Base-by-base conservation (phyloP, 257 asterid species). In the Catharanthus roseus region DNA sequence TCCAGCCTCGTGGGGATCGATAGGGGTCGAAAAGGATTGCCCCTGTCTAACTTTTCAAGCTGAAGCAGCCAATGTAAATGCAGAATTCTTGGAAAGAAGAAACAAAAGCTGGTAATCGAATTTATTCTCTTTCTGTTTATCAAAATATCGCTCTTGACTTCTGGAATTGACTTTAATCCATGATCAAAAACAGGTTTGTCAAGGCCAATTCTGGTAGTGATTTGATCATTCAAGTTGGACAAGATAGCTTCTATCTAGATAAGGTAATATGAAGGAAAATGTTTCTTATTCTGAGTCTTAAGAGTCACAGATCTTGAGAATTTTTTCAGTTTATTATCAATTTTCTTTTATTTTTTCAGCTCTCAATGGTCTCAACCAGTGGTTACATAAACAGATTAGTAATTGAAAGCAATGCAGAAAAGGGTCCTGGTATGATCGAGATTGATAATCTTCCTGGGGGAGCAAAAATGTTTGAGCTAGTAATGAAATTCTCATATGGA, bases 401-500 rank as follows among this genome's bases (percentile, higher is more conserved):
- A 41, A 47, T 58, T 33, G 70, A 67, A 55, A 74, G 57, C 39
- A 68, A 38, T 36, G 69, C 76, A 41, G n/a, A 26, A 45, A 38
- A n/a, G 66, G 63, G 29, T 60, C 53, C 63, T 39, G 64, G 58
- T 38, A 38, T 8, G n/a, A 31, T 77, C 68, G 55, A 64, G 69
- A 71, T 81, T 49, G 80, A 81, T 49, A 65, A 77, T 36, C 49
- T 77, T 38, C 85, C 85, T 0, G 76, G 76, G 54, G 82, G 78
- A 38, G 72, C 69, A 55, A 74, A 56, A 62, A 51, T 56, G 53
- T 81, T 81, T 71, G 78, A 81, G 62, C 71, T 74, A 21, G 74
- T 81, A 13, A 75, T 75, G 54, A 77, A 69, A 73, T 81, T 81
- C 79, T 77, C 72, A 10, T 81, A 81, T 47, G 80, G 80, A 51